These are phyloP conservation scores for Backusella mclennaniae DNA, from an alignment of 192 early-diverging fungal genomes.

Conservation along the genomic window DNA sequence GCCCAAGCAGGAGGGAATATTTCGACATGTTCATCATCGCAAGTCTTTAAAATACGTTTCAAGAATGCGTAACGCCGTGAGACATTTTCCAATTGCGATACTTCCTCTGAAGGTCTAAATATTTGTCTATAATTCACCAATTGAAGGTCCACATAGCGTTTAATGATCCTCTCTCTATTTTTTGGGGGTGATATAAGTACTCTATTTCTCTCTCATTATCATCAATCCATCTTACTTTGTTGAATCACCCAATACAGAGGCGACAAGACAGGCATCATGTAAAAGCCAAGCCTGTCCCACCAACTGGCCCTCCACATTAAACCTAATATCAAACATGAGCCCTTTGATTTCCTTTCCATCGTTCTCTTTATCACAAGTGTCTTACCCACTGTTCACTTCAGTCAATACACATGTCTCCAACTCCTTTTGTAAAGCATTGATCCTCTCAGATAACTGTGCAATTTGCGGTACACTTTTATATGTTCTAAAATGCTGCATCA, in stretches of 20 bases:
- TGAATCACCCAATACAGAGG: conserved; percentile 66
- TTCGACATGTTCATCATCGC: conserved; percentile 81
- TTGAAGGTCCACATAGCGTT: conserved; percentile 82
- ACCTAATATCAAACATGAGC: conserved; percentile 48
- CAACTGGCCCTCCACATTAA: conserved; percentile 61
- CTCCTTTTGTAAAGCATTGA: conserved; percentile 61
- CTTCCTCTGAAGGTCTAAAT: conserved; percentile 73
- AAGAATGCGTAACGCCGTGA: conserved; percentile 92
- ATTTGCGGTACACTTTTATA: conserved; percentile 79
- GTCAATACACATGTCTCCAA: conserved; percentile 61
- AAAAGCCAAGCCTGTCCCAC: conserved; percentile 52
- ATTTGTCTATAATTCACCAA: conserved; percentile 80
- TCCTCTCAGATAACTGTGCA: conserved; percentile 59
- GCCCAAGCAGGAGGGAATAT: conserved; percentile 85
- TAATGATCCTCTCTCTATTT: conserved; percentile 55
- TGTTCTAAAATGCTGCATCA: conserved; percentile 72
- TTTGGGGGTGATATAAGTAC: not conserved
- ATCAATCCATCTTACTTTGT: conserved; percentile 43
- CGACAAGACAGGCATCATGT: conserved; percentile 76
- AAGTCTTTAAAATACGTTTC: conserved; percentile 83
- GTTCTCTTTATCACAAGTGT: not conserved
- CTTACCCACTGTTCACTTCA: conserved; percentile 73
- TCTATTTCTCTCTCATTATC: not conserved
- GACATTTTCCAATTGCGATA: conserved; percentile 80
- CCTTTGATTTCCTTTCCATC: not conserved